Evolutionary conservation across 2,329 filamentous ascomycete genomes (phyloP), one percentile per base, ranked within the genome.

Genomic region (Fusarium vanettenii): DNA sequence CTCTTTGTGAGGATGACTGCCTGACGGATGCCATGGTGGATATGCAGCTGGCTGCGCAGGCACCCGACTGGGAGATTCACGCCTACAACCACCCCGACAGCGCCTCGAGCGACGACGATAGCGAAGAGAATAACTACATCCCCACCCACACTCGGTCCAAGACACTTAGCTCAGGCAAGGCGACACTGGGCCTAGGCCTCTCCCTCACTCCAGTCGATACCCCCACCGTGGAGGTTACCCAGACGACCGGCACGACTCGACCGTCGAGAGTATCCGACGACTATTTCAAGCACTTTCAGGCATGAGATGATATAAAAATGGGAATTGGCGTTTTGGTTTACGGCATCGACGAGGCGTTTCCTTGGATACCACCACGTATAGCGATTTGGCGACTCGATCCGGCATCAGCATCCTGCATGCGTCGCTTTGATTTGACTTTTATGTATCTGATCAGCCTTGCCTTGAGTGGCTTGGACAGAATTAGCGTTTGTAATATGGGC

Each of bases 21-120:
- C 87, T 93, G 71, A 84, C 86, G 41, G 88, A 91, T 71, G 90
- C 90, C 13, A 84, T 91, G 79, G 86, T 88, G 65, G 90, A 92
- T 77, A 93, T 93, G 89, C 87, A 89, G 79, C 87, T 91, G 56
- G 91, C 90, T 8, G 89, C 75, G 9, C 79, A 78, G 20, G 79
- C 84, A 45, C 71, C 75, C 35, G 75, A 77, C 41, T 79, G 77
- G 75, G 72, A 78, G 13, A 29, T 70, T n/a, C 72, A 76, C 50
- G 76, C 80, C 61, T 79, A 76, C 55, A 80, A 79, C 13, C 80
- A 80, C 14, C 80, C 79, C 10, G 79, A 81, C 65, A 81, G 78
- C 66, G 63, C 68, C n/a, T 71, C 74, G 11, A 79, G 78, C 69
- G 78, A 79, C 50, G 78, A 79, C 52, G 76, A 79, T 41, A 75